Evolutionary conservation across 257 asterid species (phyloP).

Genomic region (Solanum sitiens): DNA sequence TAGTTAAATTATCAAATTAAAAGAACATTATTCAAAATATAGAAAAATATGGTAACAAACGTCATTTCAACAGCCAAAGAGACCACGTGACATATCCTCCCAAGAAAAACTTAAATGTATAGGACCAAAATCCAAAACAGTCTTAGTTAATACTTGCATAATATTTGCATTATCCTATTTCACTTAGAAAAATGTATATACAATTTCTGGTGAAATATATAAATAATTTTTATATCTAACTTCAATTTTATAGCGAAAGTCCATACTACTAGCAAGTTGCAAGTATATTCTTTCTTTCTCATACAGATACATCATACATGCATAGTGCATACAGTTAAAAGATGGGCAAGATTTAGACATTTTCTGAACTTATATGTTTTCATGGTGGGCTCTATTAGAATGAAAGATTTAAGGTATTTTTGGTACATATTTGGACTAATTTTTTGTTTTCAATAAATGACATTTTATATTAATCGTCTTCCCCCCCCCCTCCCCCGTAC

Average conservation of each 20-base stretch:
- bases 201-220: not conserved
- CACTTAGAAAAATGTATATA: not conserved
- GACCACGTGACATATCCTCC: not conserved
- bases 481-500: not conserved
- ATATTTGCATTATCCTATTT: not conserved
- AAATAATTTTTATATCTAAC: not conserved
- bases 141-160: not conserved
- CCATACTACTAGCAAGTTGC: not conserved
- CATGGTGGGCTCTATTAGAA: not conserved
- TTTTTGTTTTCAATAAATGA: not conserved
- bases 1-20: not conserved
- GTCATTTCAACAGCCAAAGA: not conserved
- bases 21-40: not conserved
- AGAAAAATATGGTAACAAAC: not conserved
- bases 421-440: not conserved
- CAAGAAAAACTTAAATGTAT: not conserved
- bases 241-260: not conserved
- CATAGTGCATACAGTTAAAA: not conserved
- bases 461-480: not conserved
- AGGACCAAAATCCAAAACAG: not conserved
- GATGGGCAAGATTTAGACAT: not conserved
- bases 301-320: not conserved
- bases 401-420: not conserved
- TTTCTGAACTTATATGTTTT: not conserved
- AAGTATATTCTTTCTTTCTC: not conserved